These are phyloP conservation scores for Ophiostoma angusticollis DNA, from an alignment of 2,329 filamentous ascomycete genomes.

Conservation along the genomic window DNA sequence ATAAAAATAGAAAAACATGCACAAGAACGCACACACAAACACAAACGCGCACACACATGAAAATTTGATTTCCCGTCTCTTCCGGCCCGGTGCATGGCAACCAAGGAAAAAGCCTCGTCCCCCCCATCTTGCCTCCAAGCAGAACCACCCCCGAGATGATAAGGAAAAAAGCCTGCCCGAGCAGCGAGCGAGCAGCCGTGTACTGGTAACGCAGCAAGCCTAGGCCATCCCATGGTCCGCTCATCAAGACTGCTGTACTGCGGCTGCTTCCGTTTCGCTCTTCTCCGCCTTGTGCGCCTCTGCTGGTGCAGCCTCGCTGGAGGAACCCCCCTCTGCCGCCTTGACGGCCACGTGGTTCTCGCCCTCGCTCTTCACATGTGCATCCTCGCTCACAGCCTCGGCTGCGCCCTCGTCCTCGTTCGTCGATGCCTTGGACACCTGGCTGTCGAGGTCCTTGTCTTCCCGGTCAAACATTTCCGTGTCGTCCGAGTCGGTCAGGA, in stretches of 20 bases:
- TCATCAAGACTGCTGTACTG: too few relatives aligned
- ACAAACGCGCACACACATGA: background rate
- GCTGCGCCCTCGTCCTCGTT: conserved; percentile 7
- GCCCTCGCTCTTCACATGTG: background rate
- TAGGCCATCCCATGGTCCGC: too few relatives aligned
- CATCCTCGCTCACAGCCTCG: background rate
- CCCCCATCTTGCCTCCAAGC: too few relatives aligned
- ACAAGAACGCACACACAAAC: conserved; percentile 4
- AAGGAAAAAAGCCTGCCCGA: too few relatives aligned
- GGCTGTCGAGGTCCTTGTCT: conserved; percentile 73
- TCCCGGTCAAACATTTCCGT: conserved; percentile 92
- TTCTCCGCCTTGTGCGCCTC: conserved; percentile 4
- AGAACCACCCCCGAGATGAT: too few relatives aligned
- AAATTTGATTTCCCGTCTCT: too few relatives aligned
- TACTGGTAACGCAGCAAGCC: too few relatives aligned
- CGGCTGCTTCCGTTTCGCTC: background rate
- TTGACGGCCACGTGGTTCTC: background rate
- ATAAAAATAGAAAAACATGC: background rate
- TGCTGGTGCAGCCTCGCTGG: conserved; percentile 4
- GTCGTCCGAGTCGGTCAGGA: conserved; percentile 78
- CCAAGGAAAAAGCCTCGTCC: too few relatives aligned
- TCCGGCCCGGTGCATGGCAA: too few relatives aligned
- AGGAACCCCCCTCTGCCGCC: background rate
- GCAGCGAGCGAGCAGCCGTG: too few relatives aligned
- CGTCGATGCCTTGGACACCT: conserved; percentile 55